Base-by-base conservation (phyloP, 140 eudicot species). In the Flaveria floridana region DNA sequence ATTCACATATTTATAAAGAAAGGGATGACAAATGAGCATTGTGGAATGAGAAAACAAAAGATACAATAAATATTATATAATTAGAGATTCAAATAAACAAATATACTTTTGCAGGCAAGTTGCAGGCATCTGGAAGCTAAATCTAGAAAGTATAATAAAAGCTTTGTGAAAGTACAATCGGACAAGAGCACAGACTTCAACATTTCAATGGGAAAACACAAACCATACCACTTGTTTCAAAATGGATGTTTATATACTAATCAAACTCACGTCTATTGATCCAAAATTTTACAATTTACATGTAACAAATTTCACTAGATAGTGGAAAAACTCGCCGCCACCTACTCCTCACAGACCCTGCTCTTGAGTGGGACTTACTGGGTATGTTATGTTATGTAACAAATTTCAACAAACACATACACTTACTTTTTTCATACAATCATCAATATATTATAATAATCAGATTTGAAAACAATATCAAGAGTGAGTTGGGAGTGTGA, bases 121-220 rank as follows among this genome's bases (percentile, higher is more conserved):
- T 62, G 68, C 68, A 62, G 44, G 6, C 68, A 62, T 28, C 20
- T 62, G 68, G 68, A 62, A 62, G 46, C 68, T 13, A 30, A 56
- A 56, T 72, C 75, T n/a, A n/a, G 28, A 52, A 71, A 71, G 68
- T 20, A 47, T 34, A 64, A 65, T 63, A 34, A 75, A 44, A 19
- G 59, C 14, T 75, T 63, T 26, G 72, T 26, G 72, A 10, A 75
- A 75, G 79, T 75, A 75, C 79, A 75, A 25, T 28, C 21, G 52
- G 71, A 23, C 72, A 74, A 62, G 2, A 44, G 72, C 52, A 30
- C 65, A 48, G 21, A 75, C 79, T 75, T 75, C 79, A 74, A 75
- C 79, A 47, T 63, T 63, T 75, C 64, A 75, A 75, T 34, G 30
- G 50, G 50, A n/a, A 58, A 71, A 51, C 53, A 3, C 50, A 28